Percentiles rank a stretch among this genome's conserved stretches.
Conservation (phyloP, 768 basidiomycete genomes). For the Myochromella boudieri region DNA sequence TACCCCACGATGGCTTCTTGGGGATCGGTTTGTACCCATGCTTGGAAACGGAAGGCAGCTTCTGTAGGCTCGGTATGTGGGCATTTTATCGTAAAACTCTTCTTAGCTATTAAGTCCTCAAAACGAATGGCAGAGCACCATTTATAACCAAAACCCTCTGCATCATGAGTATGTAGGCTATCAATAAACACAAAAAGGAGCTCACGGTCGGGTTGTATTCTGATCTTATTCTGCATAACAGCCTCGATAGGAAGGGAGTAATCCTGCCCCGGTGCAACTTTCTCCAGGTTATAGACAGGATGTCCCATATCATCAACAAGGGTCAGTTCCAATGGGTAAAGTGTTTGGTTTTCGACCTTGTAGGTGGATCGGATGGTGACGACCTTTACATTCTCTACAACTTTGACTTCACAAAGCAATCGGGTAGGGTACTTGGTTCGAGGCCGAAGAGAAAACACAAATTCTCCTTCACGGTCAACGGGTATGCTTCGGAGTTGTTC, state of each 20-base stretch:
- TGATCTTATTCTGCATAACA: slow-evolving; percentile 77
- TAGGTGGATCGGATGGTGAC: slow-evolving; percentile 93
- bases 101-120: slow-evolving; percentile 78
- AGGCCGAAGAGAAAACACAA: slow-evolving; percentile 82
- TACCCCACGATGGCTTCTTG: slow-evolving; percentile 54
- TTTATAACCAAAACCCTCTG: slow-evolving; percentile 95
- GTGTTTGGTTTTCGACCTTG: slow-evolving; percentile 85
- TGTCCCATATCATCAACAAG: slow-evolving; percentile 85
- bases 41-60: slow-evolving; percentile 92
- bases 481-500: slow-evolving; percentile 85
- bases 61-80: slow-evolving; percentile 79
- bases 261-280: slow-evolving; percentile 87
- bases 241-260: slow-evolving; percentile 90
- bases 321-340: slow-evolving; percentile 91
- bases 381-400: slow-evolving; percentile 90
- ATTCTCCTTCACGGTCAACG: slow-evolving; percentile 93
- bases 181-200: slow-evolving; percentile 12
- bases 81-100: slow-evolving; percentile 79
- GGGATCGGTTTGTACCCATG: slow-evolving; percentile 77
- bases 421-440: slow-evolving; percentile 73
- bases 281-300: slow-evolving; percentile 77
- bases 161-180: no score
- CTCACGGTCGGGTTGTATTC: slow-evolving; percentile 92
- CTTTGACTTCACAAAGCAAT: slow-evolving; percentile 84
- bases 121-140: slow-evolving; percentile 89